A percentile compares a stretch with the other conserved stretches of the same genome.
These are phyloP conservation scores for Pittosporum tobira DNA, from an alignment of 129 eudicot species.

Conservation along the genomic window DNA sequence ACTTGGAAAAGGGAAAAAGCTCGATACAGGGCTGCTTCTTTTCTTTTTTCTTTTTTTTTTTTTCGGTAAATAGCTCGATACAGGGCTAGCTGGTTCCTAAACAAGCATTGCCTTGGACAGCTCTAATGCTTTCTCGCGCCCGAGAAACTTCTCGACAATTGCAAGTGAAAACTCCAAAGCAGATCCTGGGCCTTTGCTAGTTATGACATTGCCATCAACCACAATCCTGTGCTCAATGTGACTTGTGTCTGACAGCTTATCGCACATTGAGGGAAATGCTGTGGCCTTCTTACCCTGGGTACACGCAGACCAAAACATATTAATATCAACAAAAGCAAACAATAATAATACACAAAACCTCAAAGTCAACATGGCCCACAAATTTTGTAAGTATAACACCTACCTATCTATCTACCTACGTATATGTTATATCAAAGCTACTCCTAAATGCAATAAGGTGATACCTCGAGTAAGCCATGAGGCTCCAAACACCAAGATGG, in stretches of 20 bases:
- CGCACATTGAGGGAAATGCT: conserved; percentile 88
- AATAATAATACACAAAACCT: too few species aligned
- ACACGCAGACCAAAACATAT: conserved; percentile 4
- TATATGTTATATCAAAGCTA: too few species aligned
- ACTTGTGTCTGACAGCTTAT: conserved; percentile 62
- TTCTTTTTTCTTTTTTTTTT: too few species aligned
- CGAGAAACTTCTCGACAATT: conserved; percentile 70
- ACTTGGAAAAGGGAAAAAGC: too few species aligned
- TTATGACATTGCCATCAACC: conserved; percentile 81
- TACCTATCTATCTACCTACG: too few species aligned
- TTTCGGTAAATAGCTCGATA: too few species aligned
- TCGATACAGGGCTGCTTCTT: too few species aligned
- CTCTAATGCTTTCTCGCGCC: conserved; percentile 68
- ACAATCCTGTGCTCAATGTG: conserved; percentile 71
- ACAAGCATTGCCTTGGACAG: conserved; percentile 62
- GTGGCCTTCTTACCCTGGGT: conserved; percentile 90
- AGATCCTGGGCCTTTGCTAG: conserved; percentile 96
- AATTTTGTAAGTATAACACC: too few species aligned
- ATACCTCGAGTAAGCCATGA: conserved; percentile 86
- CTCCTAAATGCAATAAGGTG: too few species aligned
- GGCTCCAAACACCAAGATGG: conserved; percentile 94
- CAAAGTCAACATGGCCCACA: too few species aligned
- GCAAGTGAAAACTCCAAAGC: conserved; percentile 81
- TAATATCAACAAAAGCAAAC: conserved; percentile 4
- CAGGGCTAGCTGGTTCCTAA: too few species aligned